Conservation (phyloP, 257 asterid species). For the Primulina eburnea region DNA sequence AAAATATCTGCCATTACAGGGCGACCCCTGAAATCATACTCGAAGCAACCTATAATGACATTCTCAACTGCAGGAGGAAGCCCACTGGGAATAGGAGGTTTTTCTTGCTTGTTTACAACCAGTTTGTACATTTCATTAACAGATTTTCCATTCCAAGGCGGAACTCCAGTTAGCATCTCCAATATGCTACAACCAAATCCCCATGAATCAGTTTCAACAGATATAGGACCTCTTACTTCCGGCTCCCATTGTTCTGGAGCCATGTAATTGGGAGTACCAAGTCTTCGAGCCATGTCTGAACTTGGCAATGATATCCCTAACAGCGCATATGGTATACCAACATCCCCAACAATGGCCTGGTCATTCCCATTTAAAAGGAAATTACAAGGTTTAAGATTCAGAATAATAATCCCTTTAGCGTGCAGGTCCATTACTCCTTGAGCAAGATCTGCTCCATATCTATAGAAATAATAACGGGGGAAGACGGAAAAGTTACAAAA, state of each 20-base stretch:
- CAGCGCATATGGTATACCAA: conserved; percentile 59
- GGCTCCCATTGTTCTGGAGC: conserved; percentile 98
- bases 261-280: conserved; percentile 88
- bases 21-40: conserved; percentile 78
- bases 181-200: conserved; percentile 85
- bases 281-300: conserved; percentile 52
- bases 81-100: conserved; percentile 67
- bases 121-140: conserved; percentile 57
- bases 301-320: conserved; percentile 60
- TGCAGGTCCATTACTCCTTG: conserved; percentile 83
- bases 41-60: conserved; percentile 79
- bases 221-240: conserved; percentile 78
- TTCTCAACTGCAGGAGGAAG: conserved; percentile 85
- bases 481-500: conserved; percentile 3
- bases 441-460: conserved; percentile 82
- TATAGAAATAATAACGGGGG: conserved; percentile 20
- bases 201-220: conserved; percentile 92
- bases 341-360: conserved; percentile 64
- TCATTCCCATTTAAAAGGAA: conserved; percentile 62
- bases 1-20: conserved; percentile 80
- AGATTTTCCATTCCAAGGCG: conserved; percentile 88
- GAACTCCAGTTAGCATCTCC: conserved; percentile 84
- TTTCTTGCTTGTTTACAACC: conserved; percentile 73
- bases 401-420: conserved; percentile 64
- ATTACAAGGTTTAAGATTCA: conserved; percentile 81